Evolutionary conservation across 2,329 filamentous ascomycete genomes (phyloP).

Genomic region (Cordyceps cateniannulata): DNA sequence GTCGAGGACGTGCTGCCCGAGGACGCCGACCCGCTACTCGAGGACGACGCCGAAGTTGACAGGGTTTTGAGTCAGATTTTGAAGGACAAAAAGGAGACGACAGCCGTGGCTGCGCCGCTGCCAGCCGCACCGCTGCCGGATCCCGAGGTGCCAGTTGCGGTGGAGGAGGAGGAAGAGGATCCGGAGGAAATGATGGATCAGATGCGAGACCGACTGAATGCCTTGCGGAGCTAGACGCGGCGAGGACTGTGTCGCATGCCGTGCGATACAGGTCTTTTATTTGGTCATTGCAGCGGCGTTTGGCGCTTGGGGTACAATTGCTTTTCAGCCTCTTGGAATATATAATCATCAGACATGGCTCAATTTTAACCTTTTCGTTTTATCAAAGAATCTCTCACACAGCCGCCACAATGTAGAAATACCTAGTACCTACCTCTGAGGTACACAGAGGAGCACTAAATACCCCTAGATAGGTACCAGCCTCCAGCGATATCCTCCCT

Average conservation of each 20-base stretch:
- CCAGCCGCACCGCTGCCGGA: constrained; percentile 50
- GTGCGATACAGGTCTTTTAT: not conserved
- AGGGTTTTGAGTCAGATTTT: constrained; percentile 89
- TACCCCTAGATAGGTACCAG: no score
- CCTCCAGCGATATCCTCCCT: no score
- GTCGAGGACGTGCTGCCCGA: constrained; percentile 79
- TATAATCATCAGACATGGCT: not conserved
- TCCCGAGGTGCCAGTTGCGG: constrained; percentile 44
- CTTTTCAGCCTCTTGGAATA: not conserved
- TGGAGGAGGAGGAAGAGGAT: constrained; percentile 74
- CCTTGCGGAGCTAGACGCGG: constrained; percentile 69
- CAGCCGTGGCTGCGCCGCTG: constrained; percentile 28
- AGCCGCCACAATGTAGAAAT: no score
- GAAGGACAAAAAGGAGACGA: constrained; percentile 66
- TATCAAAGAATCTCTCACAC: not conserved
- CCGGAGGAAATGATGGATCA: constrained; percentile 86
- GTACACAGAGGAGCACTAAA: no score
- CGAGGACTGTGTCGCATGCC: not conserved
- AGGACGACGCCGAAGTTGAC: constrained; percentile 71
- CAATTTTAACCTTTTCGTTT: not conserved
- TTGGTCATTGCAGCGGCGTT: not conserved
- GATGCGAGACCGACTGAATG: constrained; percentile 88
- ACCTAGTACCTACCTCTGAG: no score
- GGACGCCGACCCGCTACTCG: constrained; percentile 63
- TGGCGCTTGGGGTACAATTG: constrained; percentile 8